Evolutionary conservation across 805 yeast genomes (phyloP).

Genomic region (Cyberlindnera maritima): DNA sequence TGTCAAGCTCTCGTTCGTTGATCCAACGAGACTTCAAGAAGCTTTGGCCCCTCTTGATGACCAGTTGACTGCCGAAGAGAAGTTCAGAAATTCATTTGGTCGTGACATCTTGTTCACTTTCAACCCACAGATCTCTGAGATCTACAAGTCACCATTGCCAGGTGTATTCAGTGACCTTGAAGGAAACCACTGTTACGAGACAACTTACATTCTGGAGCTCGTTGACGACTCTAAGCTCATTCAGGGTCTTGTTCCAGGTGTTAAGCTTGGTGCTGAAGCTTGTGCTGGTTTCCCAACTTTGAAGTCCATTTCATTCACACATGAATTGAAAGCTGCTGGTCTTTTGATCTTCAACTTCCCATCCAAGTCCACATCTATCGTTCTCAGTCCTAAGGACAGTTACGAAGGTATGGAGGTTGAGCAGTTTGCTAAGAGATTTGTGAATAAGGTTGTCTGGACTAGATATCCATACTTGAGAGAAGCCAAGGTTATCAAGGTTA

Average conservation of each 20-base stretch:
- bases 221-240: conserved; percentile 37
- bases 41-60: conserved; percentile 69
- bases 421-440: conserved; percentile 61
- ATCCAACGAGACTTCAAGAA: conserved; percentile 66
- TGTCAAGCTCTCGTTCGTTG: conserved; percentile 88
- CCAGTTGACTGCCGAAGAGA: conserved; percentile 67
- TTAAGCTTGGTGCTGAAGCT: conserved; percentile 63
- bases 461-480: conserved; percentile 93
- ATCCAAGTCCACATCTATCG: conserved; percentile 77
- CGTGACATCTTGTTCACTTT: conserved; percentile 60
- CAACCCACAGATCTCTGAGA: conserved; percentile 69
- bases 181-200: conserved; percentile 75
- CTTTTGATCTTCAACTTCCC: conserved; percentile 82
- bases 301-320: conserved; percentile 60
- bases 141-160: conserved; percentile 74
- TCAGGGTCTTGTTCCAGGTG: conserved; percentile 64
- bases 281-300: conserved; percentile 91
- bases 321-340: conserved; percentile 54
- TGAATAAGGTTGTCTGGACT: conserved; percentile 65
- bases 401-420: conserved; percentile 55
- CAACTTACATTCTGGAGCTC: conserved; percentile 49
- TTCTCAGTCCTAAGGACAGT: conserved; percentile 56
- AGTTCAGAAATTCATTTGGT: conserved; percentile 72
- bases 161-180: conserved; percentile 75
- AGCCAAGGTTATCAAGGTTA: conserved; percentile 62